Percentiles rank a stretch among this genome's conserved stretches.
These are phyloP conservation scores for Amanita exitialis DNA, from an alignment of 768 basidiomycete species.

Conservation along the genomic window DNA sequence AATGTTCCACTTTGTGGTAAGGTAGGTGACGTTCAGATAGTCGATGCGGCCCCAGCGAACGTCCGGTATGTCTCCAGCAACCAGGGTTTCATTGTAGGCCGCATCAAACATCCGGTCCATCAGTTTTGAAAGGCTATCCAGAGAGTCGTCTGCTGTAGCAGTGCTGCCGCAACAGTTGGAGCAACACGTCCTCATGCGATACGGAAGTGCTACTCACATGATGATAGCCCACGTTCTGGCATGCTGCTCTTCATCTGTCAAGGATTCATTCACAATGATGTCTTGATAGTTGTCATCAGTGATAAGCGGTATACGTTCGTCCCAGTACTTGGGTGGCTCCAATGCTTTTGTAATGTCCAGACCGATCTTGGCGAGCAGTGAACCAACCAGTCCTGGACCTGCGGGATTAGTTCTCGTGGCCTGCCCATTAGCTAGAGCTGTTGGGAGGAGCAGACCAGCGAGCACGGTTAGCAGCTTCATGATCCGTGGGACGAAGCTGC, in stretches of 20 bases:
- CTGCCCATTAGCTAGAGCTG: constrained; percentile 37
- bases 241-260: constrained; percentile 54
- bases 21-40: constrained; percentile 72
- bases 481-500: constrained; percentile 3
- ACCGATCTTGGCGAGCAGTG: constrained; percentile 48
- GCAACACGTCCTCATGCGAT: not conserved
- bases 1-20: constrained; percentile 80
- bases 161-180: constrained; percentile 1
- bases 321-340: constrained; percentile 40
- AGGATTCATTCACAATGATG: constrained; percentile 57
- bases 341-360: constrained; percentile 59
- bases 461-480: constrained; percentile 40
- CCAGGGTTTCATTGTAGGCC: constrained; percentile 53
- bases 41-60: constrained; percentile 82
- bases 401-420: constrained; percentile 42
- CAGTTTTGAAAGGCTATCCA: constrained; percentile 57
- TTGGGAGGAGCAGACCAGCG: constrained; percentile 20
- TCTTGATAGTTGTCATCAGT: constrained; percentile 76
- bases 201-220: constrained; percentile 40
- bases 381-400: constrained; percentile 37
- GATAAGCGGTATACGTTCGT: constrained; percentile 64
- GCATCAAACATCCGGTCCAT: constrained; percentile 69
- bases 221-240: constrained; percentile 70
- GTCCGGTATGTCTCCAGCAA: constrained; percentile 53
- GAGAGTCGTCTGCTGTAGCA: constrained; percentile 50